Percentiles rank a stretch among this genome's conserved stretches.
Evolutionary conservation across 2,329 filamentous ascomycete species (phyloP).

Genomic region (Pezicula neosporulosa): DNA sequence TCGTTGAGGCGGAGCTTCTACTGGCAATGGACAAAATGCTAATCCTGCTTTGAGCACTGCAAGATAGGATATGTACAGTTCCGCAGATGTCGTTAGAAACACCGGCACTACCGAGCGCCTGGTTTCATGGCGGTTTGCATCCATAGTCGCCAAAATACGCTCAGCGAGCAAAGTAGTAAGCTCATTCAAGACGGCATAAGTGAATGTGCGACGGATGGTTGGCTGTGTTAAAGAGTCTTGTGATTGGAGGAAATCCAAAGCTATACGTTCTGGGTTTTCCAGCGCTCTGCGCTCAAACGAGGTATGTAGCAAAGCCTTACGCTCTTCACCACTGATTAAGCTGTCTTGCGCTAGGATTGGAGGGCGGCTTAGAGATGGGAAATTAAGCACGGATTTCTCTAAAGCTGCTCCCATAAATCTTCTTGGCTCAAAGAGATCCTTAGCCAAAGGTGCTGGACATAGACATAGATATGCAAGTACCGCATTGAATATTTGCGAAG

Average conservation of each 20-base stretch:
- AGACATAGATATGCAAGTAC: no score
- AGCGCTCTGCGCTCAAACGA: neutral
- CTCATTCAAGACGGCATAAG: neutral
- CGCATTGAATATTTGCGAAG: no score
- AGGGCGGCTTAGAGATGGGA: neutral
- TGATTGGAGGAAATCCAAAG: neutral
- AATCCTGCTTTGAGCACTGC: neutral
- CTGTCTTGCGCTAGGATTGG: neutral
- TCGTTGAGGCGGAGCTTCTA: neutral
- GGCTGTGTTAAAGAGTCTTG: neutral
- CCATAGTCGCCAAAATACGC: neutral
- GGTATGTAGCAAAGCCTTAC: neutral
- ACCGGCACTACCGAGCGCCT: neutral
- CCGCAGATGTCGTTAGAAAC: neutral
- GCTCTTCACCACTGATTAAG: neutral
- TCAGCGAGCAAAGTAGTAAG: neutral
- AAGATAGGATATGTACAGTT: neutral
- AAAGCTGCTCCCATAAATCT: neutral
- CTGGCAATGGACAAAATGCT: neutral
- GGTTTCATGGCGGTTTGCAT: neutral
- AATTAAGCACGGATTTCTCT: neutral
- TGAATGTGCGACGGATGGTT: neutral
- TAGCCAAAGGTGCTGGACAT: no score
- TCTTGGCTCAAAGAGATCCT: no score
- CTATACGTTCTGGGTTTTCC: neutral